These are phyloP conservation scores for Syncephalastrum racemosum DNA, from an alignment of 371 early-diverging fungal genomes.

Conservation along the genomic window DNA sequence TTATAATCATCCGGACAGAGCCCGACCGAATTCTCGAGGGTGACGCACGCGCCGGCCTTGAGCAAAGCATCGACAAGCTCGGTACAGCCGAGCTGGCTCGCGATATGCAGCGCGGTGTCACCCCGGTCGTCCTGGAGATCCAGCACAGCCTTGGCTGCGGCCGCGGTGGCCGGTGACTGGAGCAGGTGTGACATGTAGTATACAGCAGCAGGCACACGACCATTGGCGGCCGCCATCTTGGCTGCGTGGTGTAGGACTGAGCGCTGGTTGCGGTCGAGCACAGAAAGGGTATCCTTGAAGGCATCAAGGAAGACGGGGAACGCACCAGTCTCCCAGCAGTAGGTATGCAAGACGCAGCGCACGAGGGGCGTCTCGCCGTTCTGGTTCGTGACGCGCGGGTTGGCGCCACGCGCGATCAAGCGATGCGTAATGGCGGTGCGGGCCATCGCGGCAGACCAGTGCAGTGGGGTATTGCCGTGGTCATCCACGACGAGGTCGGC, in stretches of 20 bases:
- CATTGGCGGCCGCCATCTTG: constrained; percentile 58
- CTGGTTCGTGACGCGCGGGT: constrained; percentile 59
- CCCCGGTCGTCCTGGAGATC: constrained; percentile 79
- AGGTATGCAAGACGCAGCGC: constrained; percentile 79
- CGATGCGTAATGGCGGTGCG: constrained; percentile 63
- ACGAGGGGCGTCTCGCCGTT: constrained; percentile 85
- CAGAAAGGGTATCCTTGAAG: constrained; percentile 62
- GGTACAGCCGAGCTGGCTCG: constrained; percentile 72
- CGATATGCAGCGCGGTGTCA: constrained; percentile 89
- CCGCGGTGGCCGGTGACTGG: too few relatives aligned
- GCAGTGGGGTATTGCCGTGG: constrained; percentile 81
- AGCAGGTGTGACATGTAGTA: constrained; percentile 77
- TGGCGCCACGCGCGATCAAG: constrained; percentile 68
- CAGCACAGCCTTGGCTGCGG: constrained; percentile 41
- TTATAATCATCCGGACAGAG: constrained; percentile 4
- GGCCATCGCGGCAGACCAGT: constrained; percentile 86
- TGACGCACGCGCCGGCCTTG: constrained; percentile 9
- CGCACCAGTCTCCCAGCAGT: constrained; percentile 77
- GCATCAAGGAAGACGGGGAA: constrained; percentile 75
- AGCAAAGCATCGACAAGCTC: constrained; percentile 65
- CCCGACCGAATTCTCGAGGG: too few relatives aligned
- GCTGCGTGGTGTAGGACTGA: constrained; percentile 89
- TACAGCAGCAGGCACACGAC: constrained; percentile 60
- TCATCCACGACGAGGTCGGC: constrained; percentile 76
- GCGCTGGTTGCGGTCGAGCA: constrained; percentile 70